These are phyloP conservation scores for Ustilago nuda DNA, from an alignment of 1,284 basidiomycete species.

Conservation along the genomic window DNA sequence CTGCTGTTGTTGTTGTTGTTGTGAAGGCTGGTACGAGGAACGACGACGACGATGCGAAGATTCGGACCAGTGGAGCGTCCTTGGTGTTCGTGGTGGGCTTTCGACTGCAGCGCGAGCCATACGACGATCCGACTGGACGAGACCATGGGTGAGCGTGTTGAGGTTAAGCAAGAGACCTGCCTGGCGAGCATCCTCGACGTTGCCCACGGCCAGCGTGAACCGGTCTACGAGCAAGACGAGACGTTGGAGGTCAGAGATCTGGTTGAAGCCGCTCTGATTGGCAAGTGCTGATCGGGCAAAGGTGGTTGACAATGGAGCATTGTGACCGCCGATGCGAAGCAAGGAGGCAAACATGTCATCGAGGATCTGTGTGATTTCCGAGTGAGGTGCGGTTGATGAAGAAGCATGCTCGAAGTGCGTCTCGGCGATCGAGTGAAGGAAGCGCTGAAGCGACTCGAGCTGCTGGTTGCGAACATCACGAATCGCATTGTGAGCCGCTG, in stretches of 20 bases:
- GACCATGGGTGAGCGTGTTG: constrained; percentile 9
- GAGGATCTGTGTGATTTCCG: constrained; percentile 26
- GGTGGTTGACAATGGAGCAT: constrained; percentile 35
- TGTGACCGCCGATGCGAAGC: constrained; percentile 34
- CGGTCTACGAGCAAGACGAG: constrained; percentile 38
- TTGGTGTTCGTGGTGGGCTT: constrained; percentile 36
- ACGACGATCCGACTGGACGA: constrained; percentile 31
- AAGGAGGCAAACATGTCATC: constrained; percentile 46
- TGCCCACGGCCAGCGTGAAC: constrained; percentile 8
- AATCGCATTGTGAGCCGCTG: constrained; percentile 19
- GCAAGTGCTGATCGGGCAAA: constrained; percentile 17
- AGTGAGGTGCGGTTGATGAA: constrained; percentile 1
- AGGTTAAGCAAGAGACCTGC: constrained; percentile 26
- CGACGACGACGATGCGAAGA: constrained; percentile 25
- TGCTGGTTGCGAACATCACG: constrained; percentile 35
- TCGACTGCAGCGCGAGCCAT: constrained; percentile 15
- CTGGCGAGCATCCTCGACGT: constrained; percentile 7
- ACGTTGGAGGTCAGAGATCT: constrained; percentile 35
- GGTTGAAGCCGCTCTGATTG: background rate
- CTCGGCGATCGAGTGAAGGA: constrained; percentile 39
- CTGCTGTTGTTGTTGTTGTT: constrained; percentile 1
- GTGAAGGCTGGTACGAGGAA: constrained; percentile 12
- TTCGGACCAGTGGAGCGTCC: constrained; percentile 13
- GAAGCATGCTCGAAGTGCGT: constrained; percentile 16
- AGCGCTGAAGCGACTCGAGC: constrained; percentile 32